Evolutionary conservation across 2,329 filamentous ascomycete genomes (phyloP), one percentile per base, ranked within the genome.

Genomic region (Fusarium veterinarium): DNA sequence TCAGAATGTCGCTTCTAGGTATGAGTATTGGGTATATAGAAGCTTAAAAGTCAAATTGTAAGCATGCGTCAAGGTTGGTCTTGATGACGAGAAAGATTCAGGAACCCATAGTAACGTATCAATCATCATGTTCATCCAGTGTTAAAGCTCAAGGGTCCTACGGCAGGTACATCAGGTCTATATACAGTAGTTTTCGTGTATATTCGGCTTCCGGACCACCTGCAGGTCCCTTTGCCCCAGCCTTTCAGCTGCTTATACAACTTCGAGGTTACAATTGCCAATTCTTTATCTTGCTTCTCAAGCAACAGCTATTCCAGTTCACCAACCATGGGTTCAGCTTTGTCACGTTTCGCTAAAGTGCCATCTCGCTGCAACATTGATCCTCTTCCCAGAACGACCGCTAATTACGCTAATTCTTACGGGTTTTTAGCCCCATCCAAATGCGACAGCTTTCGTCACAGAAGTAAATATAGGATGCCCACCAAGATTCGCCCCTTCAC

Each of bases 51-150:
- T 10, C n/a, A 42, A 42, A 16, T 16, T 3, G 13, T 16, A 42
- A 16, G 13, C 40, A 23, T 23, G 6, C n/a, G 1, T 10, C 14
- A 11, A 42, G 5, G 14, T 10, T 11, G 14, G 10, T 16, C 40
- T 23, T 12, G 8, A 14, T 23, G 8, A 1, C 40, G 40, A 16
- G 14, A 6, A 23, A 7, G 13, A 10, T 16, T 6, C 40, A 16
- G 14, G 12, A 11, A 10, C 4, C 20, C 40, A 14, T 6, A 4
- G 3, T 9, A 23, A 6, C 16, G n/a, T 9, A 4, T 16, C 17
- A 23, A 10, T n/a, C 14, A 41, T n/a, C 20, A 41, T 16, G n/a
- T 42, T 23, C n/a, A 42, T 16, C 14, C 40, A 42, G 40, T 23
- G 14, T 16, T 42, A 16, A 23, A 16, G 8, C 8, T 11, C n/a